Conservation (phyloP, 441 rosid genomes). For the Breynia disticha region DNA sequence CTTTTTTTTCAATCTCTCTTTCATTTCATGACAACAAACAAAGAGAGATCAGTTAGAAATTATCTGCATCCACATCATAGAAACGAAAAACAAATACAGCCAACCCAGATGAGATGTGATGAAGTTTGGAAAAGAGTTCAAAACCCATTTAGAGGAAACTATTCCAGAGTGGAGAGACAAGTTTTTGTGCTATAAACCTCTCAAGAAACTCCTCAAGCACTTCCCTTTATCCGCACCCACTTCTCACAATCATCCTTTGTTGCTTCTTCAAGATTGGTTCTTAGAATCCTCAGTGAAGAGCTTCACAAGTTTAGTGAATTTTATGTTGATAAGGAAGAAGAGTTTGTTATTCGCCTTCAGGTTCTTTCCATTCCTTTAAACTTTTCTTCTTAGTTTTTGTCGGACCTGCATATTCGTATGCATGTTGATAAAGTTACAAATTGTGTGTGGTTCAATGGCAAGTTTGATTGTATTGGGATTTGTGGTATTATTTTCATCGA, state of each 20-base stretch:
- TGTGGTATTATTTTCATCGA: too few relatives aligned
- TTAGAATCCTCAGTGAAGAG: conserved; percentile 67
- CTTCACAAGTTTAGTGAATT: conserved; percentile 88
- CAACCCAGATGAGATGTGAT: conserved; percentile 18
- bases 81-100: neutral
- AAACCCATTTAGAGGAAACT: conserved; percentile 78
- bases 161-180: conserved; percentile 96
- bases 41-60: neutral
- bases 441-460: neutral
- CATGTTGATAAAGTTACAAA: too few relatives aligned
- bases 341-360: conserved; percentile 83
- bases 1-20: neutral
- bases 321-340: conserved; percentile 86
- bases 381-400: neutral
- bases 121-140: conserved; percentile 95
- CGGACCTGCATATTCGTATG: too few relatives aligned
- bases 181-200: conserved; percentile 79
- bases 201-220: conserved; percentile 75
- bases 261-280: conserved; percentile 51
- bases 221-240: conserved; percentile 27
- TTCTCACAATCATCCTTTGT: conserved; percentile 15
- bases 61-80: neutral
- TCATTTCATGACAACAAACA: neutral
- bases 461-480: neutral
- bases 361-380: conserved; percentile 14